phyloP scores from a whole-genome alignment of 1,139 yeast genomes.

The Hemisphaericaspora subhashii region DNA sequence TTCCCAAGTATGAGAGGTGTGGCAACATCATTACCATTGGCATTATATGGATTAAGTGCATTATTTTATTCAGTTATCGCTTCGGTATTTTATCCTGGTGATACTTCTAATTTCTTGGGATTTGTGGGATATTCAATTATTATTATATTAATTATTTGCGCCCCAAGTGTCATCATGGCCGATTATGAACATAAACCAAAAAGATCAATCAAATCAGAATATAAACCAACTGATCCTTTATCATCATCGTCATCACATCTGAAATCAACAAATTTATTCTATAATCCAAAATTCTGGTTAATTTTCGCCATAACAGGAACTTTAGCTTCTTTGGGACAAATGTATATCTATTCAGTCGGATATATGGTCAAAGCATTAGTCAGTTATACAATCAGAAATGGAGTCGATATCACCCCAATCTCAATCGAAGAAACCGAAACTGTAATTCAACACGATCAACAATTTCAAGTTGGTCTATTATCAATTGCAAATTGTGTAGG shows the following conservation, averaged over 20 bases:
- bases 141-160: constrained; percentile 37
- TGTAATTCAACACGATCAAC: constrained; percentile 49
- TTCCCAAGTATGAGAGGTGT: constrained; percentile 59
- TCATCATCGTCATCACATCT: constrained; percentile 6
- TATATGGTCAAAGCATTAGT: constrained; percentile 56
- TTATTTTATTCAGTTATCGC: constrained; percentile 53
- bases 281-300: constrained; percentile 48
- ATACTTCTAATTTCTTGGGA: constrained; percentile 50
- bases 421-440: constrained; percentile 24
- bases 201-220: constrained; percentile 7
- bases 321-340: constrained; percentile 58
- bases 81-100: constrained; percentile 48
- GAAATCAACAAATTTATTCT: constrained; percentile 23
- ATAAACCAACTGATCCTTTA: neutral
- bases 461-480: constrained; percentile 54
- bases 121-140: constrained; percentile 45
- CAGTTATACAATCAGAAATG: constrained; percentile 19
- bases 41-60: constrained; percentile 61
- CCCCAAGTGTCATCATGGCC: constrained; percentile 48
- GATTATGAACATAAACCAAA: constrained; percentile 36
- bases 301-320: constrained; percentile 47
- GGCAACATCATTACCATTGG: constrained; percentile 60
- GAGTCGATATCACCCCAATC: constrained; percentile 7
- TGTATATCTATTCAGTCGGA: constrained; percentile 64
- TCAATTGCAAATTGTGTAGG: constrained; percentile 58